Percentiles rank a stretch among this genome's conserved stretches.
These are phyloP conservation scores for Arthrobotrys sphaeroides DNA, from an alignment of 2,329 filamentous ascomycete species.

Conservation along the genomic window DNA sequence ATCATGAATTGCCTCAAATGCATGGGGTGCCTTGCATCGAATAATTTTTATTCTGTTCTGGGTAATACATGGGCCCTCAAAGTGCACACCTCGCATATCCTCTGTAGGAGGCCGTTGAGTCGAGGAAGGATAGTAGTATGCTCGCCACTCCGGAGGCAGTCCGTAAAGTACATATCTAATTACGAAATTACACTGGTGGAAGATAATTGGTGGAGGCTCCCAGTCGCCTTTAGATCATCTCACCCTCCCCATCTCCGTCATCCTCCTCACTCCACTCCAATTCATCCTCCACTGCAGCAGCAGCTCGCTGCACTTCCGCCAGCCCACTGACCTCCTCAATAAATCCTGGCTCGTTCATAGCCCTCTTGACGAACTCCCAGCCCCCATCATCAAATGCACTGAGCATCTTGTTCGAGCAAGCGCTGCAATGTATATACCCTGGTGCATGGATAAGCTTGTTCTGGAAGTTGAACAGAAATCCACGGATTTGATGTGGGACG, in stretches of 20 bases:
- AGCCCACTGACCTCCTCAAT: constrained; percentile 79
- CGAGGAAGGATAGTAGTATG: too few species aligned
- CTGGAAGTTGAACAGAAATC: constrained; percentile 77
- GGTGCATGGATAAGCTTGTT: constrained; percentile 77
- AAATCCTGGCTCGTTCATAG: constrained; percentile 78
- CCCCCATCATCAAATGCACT: constrained; percentile 73
- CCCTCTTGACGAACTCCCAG: constrained; percentile 80
- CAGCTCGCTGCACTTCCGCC: constrained; percentile 73
- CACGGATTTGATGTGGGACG: constrained; percentile 82
- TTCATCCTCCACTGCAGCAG: constrained; percentile 63
- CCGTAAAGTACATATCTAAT: too few species aligned
- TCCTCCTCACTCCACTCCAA: constrained; percentile 68
- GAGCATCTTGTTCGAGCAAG: constrained; percentile 77
- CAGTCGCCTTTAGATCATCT: constrained; percentile 37
- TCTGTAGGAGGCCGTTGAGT: too few species aligned
- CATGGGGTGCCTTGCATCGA: too few species aligned
- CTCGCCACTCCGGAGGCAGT: too few species aligned
- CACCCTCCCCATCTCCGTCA: constrained; percentile 67
- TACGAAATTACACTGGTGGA: too few species aligned
- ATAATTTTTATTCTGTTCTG: too few species aligned
- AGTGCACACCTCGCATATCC: too few species aligned
- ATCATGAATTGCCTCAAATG: too few species aligned
- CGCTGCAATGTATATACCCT: constrained; percentile 82
- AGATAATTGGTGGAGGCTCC: too few species aligned
- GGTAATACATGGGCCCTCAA: too few species aligned